These are phyloP conservation scores for Mycena latifolia DNA, from an alignment of 768 basidiomycete species.

Conservation along the genomic window DNA sequence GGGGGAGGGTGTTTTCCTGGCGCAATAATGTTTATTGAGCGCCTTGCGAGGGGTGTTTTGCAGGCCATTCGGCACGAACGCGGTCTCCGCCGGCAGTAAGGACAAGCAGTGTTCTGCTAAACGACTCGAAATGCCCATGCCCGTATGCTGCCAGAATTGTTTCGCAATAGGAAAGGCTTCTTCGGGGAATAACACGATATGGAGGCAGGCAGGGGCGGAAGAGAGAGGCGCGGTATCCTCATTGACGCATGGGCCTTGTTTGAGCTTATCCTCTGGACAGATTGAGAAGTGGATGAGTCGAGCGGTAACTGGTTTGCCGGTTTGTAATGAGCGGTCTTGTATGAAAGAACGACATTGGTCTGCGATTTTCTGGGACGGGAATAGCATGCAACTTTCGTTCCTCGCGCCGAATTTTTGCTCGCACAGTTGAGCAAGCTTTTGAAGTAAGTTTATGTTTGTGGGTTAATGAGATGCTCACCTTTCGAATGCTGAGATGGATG, in stretches of 20 bases:
- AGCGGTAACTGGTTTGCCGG: constrained; percentile 59
- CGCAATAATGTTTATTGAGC: constrained; percentile 71
- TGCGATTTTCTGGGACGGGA: constrained; percentile 79
- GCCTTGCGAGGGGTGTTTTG: constrained; percentile 50
- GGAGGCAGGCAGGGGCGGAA: constrained; percentile 67
- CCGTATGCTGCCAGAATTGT: constrained; percentile 97
- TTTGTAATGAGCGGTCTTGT: constrained; percentile 57
- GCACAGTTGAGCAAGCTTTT: constrained; percentile 82
- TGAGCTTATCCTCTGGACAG: constrained; percentile 65
- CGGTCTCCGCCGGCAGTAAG: constrained; percentile 66
- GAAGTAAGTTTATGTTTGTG: constrained; percentile 6
- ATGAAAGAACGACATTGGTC: constrained; percentile 84
- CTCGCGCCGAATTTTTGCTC: constrained; percentile 80
- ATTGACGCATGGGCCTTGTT: constrained; percentile 41
- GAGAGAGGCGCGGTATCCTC: constrained; percentile 41
- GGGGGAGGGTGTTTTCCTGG: constrained; percentile 42
- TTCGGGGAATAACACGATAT: constrained; percentile 84
- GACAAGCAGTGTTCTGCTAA: constrained; percentile 86
- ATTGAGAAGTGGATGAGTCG: constrained; percentile 80
- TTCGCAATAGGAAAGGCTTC: constrained; percentile 76
- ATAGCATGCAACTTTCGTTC: constrained; percentile 84
- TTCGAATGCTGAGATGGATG: constrained; percentile 86
- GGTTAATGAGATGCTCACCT: constrained; percentile 59
- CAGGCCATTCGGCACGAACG: constrained; percentile 37
- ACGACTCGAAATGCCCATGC: constrained; percentile 90